A percentile compares a stretch with the other conserved stretches of the same genome.
These are phyloP conservation scores for Trichothecium roseum DNA, from an alignment of 2,329 filamentous ascomycete genomes.

Conservation along the genomic window DNA sequence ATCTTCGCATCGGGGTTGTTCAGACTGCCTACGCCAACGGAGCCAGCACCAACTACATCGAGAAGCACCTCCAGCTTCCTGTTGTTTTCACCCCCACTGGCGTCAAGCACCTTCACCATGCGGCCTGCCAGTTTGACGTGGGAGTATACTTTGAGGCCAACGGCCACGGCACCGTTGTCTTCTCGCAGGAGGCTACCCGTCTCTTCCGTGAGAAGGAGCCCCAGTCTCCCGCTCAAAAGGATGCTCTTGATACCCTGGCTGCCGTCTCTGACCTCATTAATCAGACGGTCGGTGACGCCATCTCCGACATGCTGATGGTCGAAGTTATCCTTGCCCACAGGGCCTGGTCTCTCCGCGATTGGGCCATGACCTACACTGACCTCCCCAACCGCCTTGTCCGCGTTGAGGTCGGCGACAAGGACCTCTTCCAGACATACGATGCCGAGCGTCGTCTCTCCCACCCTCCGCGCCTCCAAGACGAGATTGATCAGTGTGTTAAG, in stretches of 20 bases:
- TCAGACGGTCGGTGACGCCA: slow-evolving; percentile 91
- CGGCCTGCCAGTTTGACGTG: slow-evolving; percentile 88
- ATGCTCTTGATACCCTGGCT: slow-evolving; percentile 73
- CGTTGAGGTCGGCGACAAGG: slow-evolving; percentile 80
- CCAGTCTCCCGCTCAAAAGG: slow-evolving; percentile 83
- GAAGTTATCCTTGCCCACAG: slow-evolving; percentile 96
- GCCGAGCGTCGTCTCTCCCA: slow-evolving; percentile 81
- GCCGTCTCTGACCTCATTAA: slow-evolving; percentile 90
- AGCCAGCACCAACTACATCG: slow-evolving; percentile 83
- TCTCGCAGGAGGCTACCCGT: slow-evolving; percentile 74
- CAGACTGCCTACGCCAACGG: slow-evolving; percentile 98
- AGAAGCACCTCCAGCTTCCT: slow-evolving; percentile 77
- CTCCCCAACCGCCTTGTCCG: slow-evolving; percentile 92
- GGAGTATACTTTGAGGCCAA: slow-evolving; percentile 99
- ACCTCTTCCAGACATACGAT: slow-evolving; percentile 82
- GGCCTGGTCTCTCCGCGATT: slow-evolving; percentile 79
- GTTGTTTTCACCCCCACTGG: slow-evolving; percentile 91
- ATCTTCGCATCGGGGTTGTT: slow-evolving; percentile 85
- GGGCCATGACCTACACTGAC: slow-evolving; percentile 87
- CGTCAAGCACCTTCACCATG: slow-evolving; percentile 95
- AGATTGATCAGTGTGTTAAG: slow-evolving; percentile 78
- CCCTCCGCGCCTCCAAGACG: slow-evolving; percentile 67
- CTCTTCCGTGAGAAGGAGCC: slow-evolving; percentile 71
- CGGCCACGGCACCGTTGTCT: slow-evolving; percentile 92
- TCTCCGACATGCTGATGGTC: slow-evolving; percentile 92